Base-by-base conservation (phyloP, 2,329 filamentous ascomycete species). In the Aurifilum marmelostoma region DNA sequence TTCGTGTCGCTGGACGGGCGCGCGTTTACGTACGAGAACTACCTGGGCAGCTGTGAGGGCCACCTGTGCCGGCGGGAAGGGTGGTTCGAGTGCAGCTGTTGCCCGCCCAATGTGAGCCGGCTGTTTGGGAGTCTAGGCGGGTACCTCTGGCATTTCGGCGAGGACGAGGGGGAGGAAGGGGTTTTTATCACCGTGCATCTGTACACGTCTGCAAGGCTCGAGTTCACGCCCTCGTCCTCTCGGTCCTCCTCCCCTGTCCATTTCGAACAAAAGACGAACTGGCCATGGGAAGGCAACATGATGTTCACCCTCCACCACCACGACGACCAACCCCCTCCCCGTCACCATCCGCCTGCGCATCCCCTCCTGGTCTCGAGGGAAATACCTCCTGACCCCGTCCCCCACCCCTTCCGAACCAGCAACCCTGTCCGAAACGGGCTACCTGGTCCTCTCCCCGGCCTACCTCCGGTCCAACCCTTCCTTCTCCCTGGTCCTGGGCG, bases 1-100 rank as follows among this genome's bases (percentile, higher is more conserved):
- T 83, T 84, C 1, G 87, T 89, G 82, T 84, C 83, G 34, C 75
- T 84, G 11, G 82, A 87, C 71, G 87, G 88, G 2, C 85, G 80
- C 41, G 80, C 79, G 1, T 90, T 90, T 75, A 88, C 86, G 0
- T 90, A 90, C 70, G 84, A 85, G 65, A 90, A 90, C 72, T 87
- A 89, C 69, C 79, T 90, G 0, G 85, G 84, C 0, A 87, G 85
- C 43, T 86, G 83, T 11, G 82, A 85, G 9, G 74, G 75, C 1
- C 80, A 87, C 67, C 79, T 80, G 24, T 87, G 83, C 27, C 78
- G 80, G 67, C 80, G 87, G 18, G 79, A 83, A 41, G 82, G 84
- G 29, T 90, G 88, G 87, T 89, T 89, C 66, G 83, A 83, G 63
- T 84, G 83, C 50, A 85, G 86, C 7, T 89, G 87, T 71, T 89